Evolutionary conservation across 2,329 filamentous ascomycete species (phyloP).

Genomic region (Trichoderma polysporum): DNA sequence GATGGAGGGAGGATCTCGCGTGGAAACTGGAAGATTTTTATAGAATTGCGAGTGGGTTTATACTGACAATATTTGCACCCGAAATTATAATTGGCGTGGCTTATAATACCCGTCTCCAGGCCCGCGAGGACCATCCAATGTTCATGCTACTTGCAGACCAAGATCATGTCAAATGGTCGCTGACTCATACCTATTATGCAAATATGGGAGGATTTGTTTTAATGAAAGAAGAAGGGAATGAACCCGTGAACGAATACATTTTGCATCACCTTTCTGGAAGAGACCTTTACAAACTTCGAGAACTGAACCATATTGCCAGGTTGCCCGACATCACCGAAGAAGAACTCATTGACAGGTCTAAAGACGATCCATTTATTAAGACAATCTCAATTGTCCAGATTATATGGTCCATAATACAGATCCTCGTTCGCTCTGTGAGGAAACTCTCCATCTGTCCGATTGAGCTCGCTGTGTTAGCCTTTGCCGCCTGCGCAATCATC

Average conservation of each 20-base stretch:
- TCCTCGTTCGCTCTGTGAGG: background rate
- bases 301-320: background rate
- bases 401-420: background rate
- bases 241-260: background rate
- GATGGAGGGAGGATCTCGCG: background rate
- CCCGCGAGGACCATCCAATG: background rate
- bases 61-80: background rate
- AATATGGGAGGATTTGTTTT: slow-evolving; percentile 10
- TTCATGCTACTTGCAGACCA: background rate
- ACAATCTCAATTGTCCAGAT: background rate
- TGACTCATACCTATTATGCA: background rate
- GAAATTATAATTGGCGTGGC: background rate
- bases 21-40: background rate
- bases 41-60: background rate
- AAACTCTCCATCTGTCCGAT: background rate
- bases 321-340: background rate
- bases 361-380: background rate
- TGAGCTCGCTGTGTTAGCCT: background rate
- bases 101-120: background rate
- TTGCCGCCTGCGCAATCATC: background rate
- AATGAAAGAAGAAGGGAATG: background rate
- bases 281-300: background rate
- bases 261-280: background rate
- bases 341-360: background rate
- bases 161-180: background rate